Conservation (phyloP, 2,329 filamentous ascomycete species). For the Aureobasidium subglaciale region DNA sequence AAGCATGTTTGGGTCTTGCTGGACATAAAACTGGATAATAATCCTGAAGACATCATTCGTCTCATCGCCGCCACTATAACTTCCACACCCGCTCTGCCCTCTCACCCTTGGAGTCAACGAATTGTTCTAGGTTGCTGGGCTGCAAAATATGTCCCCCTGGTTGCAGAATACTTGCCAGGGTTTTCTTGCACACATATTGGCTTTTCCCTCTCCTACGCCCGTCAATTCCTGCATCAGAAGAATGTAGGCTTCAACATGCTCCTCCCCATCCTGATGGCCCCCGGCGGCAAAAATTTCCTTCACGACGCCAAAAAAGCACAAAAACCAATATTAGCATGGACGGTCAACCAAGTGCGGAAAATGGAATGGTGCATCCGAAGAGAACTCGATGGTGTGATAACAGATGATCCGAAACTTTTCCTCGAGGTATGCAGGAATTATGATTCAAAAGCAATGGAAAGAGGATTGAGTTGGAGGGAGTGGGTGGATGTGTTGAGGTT, state of each 20-base stretch:
- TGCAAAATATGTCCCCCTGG: conserved; percentile 61
- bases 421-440: conserved; percentile 50
- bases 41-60: conserved; percentile 62
- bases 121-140: conserved; percentile 80
- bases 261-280: conserved; percentile 60
- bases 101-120: conserved; percentile 61
- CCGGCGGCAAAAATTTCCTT: conserved; percentile 60
- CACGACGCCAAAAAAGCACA: conserved; percentile 34
- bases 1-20: conserved; percentile 73
- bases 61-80: conserved; percentile 58
- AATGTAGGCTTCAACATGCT: conserved; percentile 73
- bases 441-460: conserved; percentile 31
- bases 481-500: conserved; percentile 16
- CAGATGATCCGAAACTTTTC: conserved; percentile 69
- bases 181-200: conserved; percentile 64
- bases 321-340: conserved; percentile 71
- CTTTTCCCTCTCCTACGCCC: conserved; percentile 59
- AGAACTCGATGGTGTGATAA: conserved; percentile 71
- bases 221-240: conserved; percentile 60
- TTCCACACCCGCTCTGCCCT: conserved; percentile 39
- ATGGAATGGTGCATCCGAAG: conserved; percentile 75
- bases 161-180: conserved; percentile 53
- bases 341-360: conserved; percentile 67
- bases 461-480: conserved; percentile 23
- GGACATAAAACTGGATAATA: conserved; percentile 80